A percentile compares a stretch with the other conserved stretches of the same genome.
These are phyloP conservation scores for Fraxinus dipetala DNA, from an alignment of 305 asterid genomes.

Conservation along the genomic window DNA sequence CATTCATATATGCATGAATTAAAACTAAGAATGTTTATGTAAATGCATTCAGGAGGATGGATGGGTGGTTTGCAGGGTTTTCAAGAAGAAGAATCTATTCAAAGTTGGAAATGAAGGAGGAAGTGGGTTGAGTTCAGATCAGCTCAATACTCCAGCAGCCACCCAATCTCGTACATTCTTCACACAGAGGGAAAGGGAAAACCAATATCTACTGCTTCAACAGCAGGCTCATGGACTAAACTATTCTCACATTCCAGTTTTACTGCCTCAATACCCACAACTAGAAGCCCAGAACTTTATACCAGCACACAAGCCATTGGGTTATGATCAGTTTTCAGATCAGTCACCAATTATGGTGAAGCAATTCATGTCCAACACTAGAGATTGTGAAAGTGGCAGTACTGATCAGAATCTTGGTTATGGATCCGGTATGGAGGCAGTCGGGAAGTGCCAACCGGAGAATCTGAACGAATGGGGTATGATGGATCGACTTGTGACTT, in stretches of 20 bases:
- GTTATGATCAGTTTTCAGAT: slow-evolving; percentile 18
- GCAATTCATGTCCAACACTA: slow-evolving; percentile 45
- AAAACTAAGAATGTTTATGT: not conserved
- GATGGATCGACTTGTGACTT: slow-evolving; percentile 27
- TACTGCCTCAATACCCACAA: slow-evolving; percentile 29
- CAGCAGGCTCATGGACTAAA: slow-evolving; percentile 24
- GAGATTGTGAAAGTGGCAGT: slow-evolving; percentile 38
- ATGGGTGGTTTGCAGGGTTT: slow-evolving; percentile 84
- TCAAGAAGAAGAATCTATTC: slow-evolving; percentile 78
- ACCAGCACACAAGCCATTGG: slow-evolving; percentile 38
- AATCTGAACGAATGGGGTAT: slow-evolving; percentile 41
- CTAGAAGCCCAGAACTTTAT: slow-evolving; percentile 45
- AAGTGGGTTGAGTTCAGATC: slow-evolving; percentile 22
- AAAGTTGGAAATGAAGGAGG: slow-evolving; percentile 43
- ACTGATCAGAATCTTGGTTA: slow-evolving; percentile 16
- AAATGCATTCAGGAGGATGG: slow-evolving; percentile 59
- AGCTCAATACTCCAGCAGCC: slow-evolving; percentile 25
- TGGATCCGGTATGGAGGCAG: not conserved
- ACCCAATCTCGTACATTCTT: slow-evolving; percentile 27
- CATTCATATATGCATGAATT: not conserved
- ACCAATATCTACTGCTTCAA: slow-evolving; percentile 39
- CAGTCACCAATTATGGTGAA: slow-evolving; percentile 33
- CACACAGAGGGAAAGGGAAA: slow-evolving; percentile 20
- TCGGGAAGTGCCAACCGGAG: slow-evolving; percentile 1
- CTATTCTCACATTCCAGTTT: slow-evolving; percentile 38